Conservation (phyloP, 2,329 filamentous ascomycete species). For the Fusarium sp. region DNA sequence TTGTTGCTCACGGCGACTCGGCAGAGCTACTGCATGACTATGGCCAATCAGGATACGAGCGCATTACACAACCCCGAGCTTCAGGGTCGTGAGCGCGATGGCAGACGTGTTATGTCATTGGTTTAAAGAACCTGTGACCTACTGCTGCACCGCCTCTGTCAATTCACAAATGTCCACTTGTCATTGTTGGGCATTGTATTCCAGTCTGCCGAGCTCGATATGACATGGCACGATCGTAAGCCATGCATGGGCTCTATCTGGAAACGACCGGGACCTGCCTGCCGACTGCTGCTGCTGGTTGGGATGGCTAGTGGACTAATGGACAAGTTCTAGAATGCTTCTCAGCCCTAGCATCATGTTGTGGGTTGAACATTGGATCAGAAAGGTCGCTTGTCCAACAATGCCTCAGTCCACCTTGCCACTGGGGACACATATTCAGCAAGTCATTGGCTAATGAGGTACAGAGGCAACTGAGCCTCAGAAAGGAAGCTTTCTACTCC, state of each 20-base stretch:
- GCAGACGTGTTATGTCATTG: slow-evolving; percentile 22
- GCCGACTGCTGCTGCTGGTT: slow-evolving; percentile 2
- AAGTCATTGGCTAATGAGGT: background rate
- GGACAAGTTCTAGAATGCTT: slow-evolving; percentile 35
- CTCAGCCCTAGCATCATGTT: slow-evolving; percentile 6
- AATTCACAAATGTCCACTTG: slow-evolving; percentile 20
- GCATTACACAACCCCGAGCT: slow-evolving; percentile 7
- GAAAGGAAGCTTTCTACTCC: slow-evolving; percentile 1
- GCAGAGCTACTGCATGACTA: slow-evolving; percentile 27
- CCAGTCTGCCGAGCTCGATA: background rate
- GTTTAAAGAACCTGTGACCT: slow-evolving; percentile 19
- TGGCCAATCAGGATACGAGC: slow-evolving; percentile 22
- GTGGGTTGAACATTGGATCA: background rate
- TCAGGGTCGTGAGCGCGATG: background rate
- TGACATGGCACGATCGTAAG: slow-evolving; percentile 2
- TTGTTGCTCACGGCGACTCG: slow-evolving; percentile 18
- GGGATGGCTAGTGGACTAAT: background rate
- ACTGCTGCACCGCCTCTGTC: slow-evolving; percentile 32
- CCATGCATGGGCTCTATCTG: slow-evolving; percentile 22
- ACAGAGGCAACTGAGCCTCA: slow-evolving; percentile 10
- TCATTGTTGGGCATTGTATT: slow-evolving; percentile 24
- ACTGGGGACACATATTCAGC: background rate
- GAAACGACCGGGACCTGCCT: slow-evolving; percentile 26
- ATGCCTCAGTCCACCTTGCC: slow-evolving; percentile 27
- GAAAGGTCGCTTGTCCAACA: background rate